Evolutionary conservation across 2,329 filamentous ascomycete genomes (phyloP).

Genomic region (Nemania abortiva): DNA sequence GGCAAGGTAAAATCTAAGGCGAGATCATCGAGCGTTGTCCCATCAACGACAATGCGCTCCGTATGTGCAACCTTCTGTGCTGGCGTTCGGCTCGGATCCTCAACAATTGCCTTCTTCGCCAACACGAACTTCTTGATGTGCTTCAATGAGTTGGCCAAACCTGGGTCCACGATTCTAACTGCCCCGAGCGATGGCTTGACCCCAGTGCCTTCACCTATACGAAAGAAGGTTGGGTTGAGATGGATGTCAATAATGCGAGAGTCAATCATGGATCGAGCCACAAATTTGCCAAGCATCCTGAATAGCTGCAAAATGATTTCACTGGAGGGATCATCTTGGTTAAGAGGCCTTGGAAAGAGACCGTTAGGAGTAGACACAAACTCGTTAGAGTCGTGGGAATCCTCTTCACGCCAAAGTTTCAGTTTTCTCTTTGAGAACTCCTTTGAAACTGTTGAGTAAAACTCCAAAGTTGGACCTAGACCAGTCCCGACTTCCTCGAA

Average conservation of each 20-base stretch:
- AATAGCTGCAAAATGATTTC: constrained; percentile 90
- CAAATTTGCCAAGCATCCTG: constrained; percentile 95
- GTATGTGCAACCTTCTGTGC: constrained; percentile 78
- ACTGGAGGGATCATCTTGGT: constrained; percentile 83
- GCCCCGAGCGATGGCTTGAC: constrained; percentile 89
- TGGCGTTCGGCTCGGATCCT: constrained; percentile 73
- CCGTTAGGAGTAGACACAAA: constrained; percentile 88
- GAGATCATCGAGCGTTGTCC: constrained; percentile 84
- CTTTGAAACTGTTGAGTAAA: constrained; percentile 96
- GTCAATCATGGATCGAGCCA: constrained; percentile 97
- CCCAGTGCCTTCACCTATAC: constrained; percentile 79
- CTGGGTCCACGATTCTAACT: constrained; percentile 88
- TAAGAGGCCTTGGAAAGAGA: constrained; percentile 92
- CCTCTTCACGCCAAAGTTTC: constrained; percentile 94
- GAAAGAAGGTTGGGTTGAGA: constrained; percentile 98
- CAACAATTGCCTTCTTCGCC: constrained; percentile 85
- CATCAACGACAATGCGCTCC: constrained; percentile 78
- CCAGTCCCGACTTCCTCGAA: constrained; percentile 99
- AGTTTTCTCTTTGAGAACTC: constrained; percentile 98
- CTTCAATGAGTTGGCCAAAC: constrained; percentile 86
- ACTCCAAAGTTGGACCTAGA: constrained; percentile 93
- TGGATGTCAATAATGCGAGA: constrained; percentile 97
- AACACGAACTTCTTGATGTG: constrained; percentile 87
- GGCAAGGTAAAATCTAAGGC: constrained; percentile 95
- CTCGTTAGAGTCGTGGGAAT: constrained; percentile 77